A percentile compares a stretch with the other conserved stretches of the same genome.
Conservation (phyloP, 2,329 filamentous ascomycete genomes). For the Aspergillus melleus region DNA sequence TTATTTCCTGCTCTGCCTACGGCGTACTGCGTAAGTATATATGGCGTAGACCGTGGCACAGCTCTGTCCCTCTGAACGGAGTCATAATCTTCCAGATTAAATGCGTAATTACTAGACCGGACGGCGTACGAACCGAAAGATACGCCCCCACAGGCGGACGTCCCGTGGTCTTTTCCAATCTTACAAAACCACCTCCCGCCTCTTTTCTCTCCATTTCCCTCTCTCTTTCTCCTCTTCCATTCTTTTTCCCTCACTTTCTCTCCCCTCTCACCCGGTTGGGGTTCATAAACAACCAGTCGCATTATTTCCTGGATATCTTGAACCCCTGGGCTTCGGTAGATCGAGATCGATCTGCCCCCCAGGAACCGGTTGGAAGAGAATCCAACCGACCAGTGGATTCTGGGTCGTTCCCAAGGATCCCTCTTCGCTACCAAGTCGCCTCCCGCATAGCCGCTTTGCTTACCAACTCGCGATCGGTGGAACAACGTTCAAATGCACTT, state of each 20-base stretch:
- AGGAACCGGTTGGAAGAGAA: slow-evolving; percentile 7
- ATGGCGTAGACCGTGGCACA: background rate
- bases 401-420: background rate
- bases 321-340: background rate
- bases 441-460: slow-evolving; percentile 8
- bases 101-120: background rate
- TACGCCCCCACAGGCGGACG: background rate
- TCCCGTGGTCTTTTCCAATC: slow-evolving; percentile 1
- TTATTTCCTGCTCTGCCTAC: too few relatives aligned
- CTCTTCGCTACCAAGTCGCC: slow-evolving; percentile 8
- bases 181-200: slow-evolving; percentile 1
- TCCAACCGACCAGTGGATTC: slow-evolving; percentile 6
- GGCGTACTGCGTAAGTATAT: background rate
- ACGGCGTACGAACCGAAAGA: slow-evolving; percentile 6
- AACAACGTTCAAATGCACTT: slow-evolving; percentile 47
- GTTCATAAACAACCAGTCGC: slow-evolving; percentile 4
- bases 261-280: background rate
- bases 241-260: background rate
- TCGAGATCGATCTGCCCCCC: slow-evolving; percentile 5
- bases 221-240: background rate
- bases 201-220: background rate
- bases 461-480: slow-evolving; percentile 20
- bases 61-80: background rate
- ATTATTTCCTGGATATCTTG: background rate
- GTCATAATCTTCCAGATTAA: background rate